A percentile compares a stretch with the other conserved stretches of the same genome.
Evolutionary conservation across 805 yeast genomes (phyloP).

Genomic region (Kazachstania africana): DNA sequence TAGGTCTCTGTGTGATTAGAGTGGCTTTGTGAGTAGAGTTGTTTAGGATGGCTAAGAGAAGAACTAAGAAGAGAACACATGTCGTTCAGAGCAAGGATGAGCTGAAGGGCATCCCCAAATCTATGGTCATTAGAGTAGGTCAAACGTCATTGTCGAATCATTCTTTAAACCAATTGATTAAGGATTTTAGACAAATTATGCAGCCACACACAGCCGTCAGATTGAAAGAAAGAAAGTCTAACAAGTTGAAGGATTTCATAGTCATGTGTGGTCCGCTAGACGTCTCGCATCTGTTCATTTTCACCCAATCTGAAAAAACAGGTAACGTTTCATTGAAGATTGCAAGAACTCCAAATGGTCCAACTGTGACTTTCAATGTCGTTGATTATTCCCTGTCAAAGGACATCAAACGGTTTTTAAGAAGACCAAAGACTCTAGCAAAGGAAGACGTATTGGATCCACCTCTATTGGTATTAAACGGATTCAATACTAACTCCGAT

Average conservation of each 20-base stretch:
- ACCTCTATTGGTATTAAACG: conserved; percentile 85
- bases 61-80: conserved; percentile 81
- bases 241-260: conserved; percentile 82
- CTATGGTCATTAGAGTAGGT: conserved; percentile 90
- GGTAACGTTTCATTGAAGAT: conserved; percentile 78
- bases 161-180: conserved; percentile 71
- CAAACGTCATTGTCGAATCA: conserved; percentile 43
- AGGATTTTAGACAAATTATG: conserved; percentile 82
- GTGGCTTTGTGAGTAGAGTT: too few relatives aligned
- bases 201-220: conserved; percentile 93
- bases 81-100: conserved; percentile 53
- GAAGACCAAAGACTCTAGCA: conserved; percentile 67
- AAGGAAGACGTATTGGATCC: conserved; percentile 65
- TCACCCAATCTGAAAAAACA: conserved; percentile 65
- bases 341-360: conserved; percentile 88
- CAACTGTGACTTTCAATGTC: conserved; percentile 77
- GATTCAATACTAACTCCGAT: conserved; percentile 38
- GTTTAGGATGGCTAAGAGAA: conserved; percentile 52
- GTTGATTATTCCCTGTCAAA: conserved; percentile 66
- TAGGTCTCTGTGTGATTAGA: too few relatives aligned
- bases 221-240: conserved; percentile 74
- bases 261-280: conserved; percentile 98
- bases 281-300: conserved; percentile 76
- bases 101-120: conserved; percentile 65
- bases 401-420: conserved; percentile 61